Evolutionary conservation across 2,329 filamentous ascomycete genomes (phyloP), one percentile per base, ranked within the genome.

Genomic region (Lachnum nothofagi): DNA sequence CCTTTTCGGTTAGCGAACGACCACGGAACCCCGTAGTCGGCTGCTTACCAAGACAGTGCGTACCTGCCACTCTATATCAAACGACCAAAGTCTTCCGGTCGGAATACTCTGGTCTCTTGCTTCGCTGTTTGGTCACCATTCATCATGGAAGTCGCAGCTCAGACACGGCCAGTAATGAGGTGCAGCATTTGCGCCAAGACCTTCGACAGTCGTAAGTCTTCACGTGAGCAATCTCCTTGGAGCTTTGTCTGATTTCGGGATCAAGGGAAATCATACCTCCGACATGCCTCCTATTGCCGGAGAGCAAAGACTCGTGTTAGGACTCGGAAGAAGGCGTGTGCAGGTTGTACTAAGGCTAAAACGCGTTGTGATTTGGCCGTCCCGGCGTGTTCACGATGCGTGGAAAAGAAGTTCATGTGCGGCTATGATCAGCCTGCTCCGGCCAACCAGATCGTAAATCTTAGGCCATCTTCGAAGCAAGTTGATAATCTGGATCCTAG

Each of bases 281-380:
- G 57, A 5, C 57, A 59, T 41, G 17, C 17, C 1, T 46, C 46
- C 16, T 59, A 59, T 34, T 59, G 57, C 29, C 45, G 45, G 10
- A 56, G 44, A 44, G 27, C 45, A 37, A 54, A 39, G 33, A 22
- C n/a, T 27, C 53, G 39, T 5, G 10, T 40, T 4, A 48, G 24
- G 17, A 49, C 53, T 3, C 47, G 57, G 27, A 59, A 53, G 22
- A 56, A 51, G n/a, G 37, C 55, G 4, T 59, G 57, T 24, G 12
- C 34, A 3, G 16, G 20, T 25, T 59, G 57, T 29, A 47, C 48
- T 9, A 56, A 51, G 12, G 45, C 55, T 1, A 59, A 58, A 38
- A 52, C 57, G 20, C 51, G 46, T 12, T 59, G 57, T 20, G 51
- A 59, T 49, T 9, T 34, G 3, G n/a, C 9, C 9, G 31, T 41